Percentiles rank a stretch among this genome's conserved stretches.
phyloP scores from a whole-genome alignment of 495 filamentous ascomycete species.

The Tricharina praecox region DNA sequence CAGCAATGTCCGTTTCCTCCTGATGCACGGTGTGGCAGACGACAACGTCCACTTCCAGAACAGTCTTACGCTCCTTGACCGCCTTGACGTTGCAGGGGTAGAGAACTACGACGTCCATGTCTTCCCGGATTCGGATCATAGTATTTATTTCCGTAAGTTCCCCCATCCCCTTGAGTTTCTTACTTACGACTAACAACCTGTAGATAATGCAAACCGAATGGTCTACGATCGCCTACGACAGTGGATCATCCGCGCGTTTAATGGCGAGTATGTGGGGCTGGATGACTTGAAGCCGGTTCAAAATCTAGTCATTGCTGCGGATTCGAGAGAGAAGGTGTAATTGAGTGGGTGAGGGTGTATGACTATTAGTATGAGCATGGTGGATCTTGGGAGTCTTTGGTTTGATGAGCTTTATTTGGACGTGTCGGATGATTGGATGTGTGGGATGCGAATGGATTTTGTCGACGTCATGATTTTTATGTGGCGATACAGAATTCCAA shows the following conservation, averaged over 20 bases:
- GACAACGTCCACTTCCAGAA: conserved; percentile 98
- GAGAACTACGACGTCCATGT: conserved; percentile 95
- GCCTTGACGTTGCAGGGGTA: conserved; percentile 62
- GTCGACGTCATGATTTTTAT: too few relatives aligned
- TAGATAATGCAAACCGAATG: conserved; percentile 68
- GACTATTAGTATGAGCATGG: too few relatives aligned
- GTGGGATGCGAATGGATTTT: too few relatives aligned
- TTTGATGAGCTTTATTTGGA: too few relatives aligned
- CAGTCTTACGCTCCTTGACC: conserved; percentile 67
- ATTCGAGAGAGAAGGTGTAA: too few relatives aligned
- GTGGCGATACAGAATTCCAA: too few relatives aligned
- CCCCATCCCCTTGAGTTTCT: neutral
- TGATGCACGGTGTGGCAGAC: conserved; percentile 90
- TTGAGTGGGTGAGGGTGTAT: too few relatives aligned
- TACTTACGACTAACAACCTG: too few relatives aligned
- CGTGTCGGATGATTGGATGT: too few relatives aligned
- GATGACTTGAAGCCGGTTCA: conserved; percentile 42
- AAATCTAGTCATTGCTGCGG: too few relatives aligned
- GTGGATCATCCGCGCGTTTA: conserved; percentile 95
- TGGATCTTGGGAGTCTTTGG: too few relatives aligned
- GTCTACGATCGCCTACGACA: conserved; percentile 85
- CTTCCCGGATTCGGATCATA: conserved; percentile 91
- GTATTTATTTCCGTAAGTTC: conserved; percentile 58
- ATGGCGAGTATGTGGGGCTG: conserved; percentile 82
- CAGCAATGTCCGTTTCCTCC: conserved; percentile 64